Percentiles rank a stretch among this genome's conserved stretches.
phyloP scores from a whole-genome alignment of 148 eudicot species.

The Silene uniflora region DNA sequence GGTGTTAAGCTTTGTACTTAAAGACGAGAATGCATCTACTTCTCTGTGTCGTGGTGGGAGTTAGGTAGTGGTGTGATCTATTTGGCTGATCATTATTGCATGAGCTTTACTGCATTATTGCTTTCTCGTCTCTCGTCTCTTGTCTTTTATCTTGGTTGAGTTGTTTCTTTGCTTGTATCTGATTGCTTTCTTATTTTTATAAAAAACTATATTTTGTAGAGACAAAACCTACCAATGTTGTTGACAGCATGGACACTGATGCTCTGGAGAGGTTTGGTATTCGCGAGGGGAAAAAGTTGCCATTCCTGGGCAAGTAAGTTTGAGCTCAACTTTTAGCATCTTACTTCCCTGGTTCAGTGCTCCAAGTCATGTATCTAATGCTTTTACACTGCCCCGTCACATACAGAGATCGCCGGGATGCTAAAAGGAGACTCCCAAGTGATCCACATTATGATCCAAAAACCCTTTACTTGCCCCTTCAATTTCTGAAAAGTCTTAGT shows the following conservation, averaged over 20 bases:
- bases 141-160: background rate
- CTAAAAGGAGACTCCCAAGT: constrained; percentile 58
- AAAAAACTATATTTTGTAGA: constrained; percentile 30
- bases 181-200: background rate
- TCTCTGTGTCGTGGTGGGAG: background rate
- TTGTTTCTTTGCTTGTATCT: background rate
- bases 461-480: constrained; percentile 80
- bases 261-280: constrained; percentile 63
- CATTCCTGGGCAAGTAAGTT: constrained; percentile 79
- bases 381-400: constrained; percentile 7
- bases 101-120: background rate
- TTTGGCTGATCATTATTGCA: no score
- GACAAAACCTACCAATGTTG: constrained; percentile 29
- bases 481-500: constrained; percentile 57
- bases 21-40: background rate
- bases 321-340: background rate
- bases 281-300: constrained; percentile 73
- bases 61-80: no score
- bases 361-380: background rate
- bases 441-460: constrained; percentile 77
- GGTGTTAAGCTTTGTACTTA: background rate
- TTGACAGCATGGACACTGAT: constrained; percentile 35
- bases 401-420: constrained; percentile 72
- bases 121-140: background rate
- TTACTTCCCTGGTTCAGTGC: background rate